A percentile compares a stretch with the other conserved stretches of the same genome.
These are phyloP conservation scores for Spiraea crenata DNA, from an alignment of 331 rosid genomes.

Conservation along the genomic window DNA sequence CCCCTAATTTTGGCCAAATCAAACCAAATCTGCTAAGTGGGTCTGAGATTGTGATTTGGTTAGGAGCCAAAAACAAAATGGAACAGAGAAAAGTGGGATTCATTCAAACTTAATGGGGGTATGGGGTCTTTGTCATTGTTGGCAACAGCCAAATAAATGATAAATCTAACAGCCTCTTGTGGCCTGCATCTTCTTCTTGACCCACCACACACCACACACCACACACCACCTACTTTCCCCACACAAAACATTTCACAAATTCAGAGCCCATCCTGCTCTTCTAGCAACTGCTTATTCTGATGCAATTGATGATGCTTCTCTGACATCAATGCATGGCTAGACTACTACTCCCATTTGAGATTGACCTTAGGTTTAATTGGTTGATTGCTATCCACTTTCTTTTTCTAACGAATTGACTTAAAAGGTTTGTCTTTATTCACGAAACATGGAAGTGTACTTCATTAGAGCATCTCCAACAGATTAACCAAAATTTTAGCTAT, in stretches of 20 bases:
- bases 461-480: no score
- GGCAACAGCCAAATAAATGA: constrained; percentile 16
- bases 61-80: constrained; percentile 26
- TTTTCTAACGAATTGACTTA: no score
- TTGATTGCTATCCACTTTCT: no score
- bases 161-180: constrained; percentile 8
- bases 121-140: not conserved
- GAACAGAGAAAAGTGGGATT: constrained; percentile 16
- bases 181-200: not conserved
- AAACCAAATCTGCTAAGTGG: constrained; percentile 36
- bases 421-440: no score
- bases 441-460: no score
- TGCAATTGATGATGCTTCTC: constrained; percentile 34
- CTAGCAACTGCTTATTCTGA: constrained; percentile 4
- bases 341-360: no score
- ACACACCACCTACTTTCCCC: not conserved
- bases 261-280: not conserved
- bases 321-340: constrained; percentile 40
- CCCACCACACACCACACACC: not conserved
- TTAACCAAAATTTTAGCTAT: no score
- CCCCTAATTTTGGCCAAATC: constrained; percentile 38
- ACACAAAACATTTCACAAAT: not conserved
- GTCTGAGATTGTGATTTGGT: constrained; percentile 43
- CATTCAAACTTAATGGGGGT: constrained; percentile 6
- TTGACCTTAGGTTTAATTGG: no score